Evolutionary conservation across 192 early-diverging fungal genomes (phyloP).

Genomic region (Backusella westeae): DNA sequence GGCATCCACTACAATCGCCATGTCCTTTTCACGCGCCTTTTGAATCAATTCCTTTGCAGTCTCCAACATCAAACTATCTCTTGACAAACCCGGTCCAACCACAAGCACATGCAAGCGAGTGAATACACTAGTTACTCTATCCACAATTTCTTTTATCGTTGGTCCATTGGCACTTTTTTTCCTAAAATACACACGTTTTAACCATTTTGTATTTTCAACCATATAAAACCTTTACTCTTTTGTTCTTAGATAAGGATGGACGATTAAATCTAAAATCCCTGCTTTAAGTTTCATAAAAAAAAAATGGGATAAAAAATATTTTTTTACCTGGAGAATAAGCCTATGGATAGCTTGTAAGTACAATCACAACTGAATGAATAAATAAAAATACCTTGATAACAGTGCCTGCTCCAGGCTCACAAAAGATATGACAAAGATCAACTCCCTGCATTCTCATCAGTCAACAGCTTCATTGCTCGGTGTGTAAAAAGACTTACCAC

Average conservation of each 20-base stretch:
- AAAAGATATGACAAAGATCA: conserved; percentile 84
- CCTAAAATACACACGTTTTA: neutral
- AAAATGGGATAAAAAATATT: no score
- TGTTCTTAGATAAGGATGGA: conserved; percentile 80
- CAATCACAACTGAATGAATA: neutral
- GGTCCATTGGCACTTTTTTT: conserved; percentile 4
- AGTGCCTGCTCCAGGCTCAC: conserved; percentile 71
- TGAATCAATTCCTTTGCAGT: conserved; percentile 66
- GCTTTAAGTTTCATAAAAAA: neutral
- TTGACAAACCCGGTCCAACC: conserved; percentile 88
- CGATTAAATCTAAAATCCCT: conserved; percentile 71
- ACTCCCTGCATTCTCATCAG: conserved; percentile 49
- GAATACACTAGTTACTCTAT: conserved; percentile 51
- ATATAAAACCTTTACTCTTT: conserved; percentile 22
- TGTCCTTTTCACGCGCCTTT: conserved; percentile 53
- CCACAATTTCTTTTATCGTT: conserved; percentile 38
- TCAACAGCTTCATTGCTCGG: neutral
- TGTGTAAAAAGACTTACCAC: conserved; percentile 44
- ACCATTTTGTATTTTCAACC: no score
- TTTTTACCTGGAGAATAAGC: conserved; percentile 43
- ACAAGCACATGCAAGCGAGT: conserved; percentile 80
- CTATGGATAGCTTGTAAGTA: conserved; percentile 14
- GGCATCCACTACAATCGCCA: conserved; percentile 91
- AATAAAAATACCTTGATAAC: conserved; percentile 65
- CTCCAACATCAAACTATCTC: conserved; percentile 67